phyloP scores from a whole-genome alignment of 805 yeast genomes.

The Ogataea glucozyma region DNA sequence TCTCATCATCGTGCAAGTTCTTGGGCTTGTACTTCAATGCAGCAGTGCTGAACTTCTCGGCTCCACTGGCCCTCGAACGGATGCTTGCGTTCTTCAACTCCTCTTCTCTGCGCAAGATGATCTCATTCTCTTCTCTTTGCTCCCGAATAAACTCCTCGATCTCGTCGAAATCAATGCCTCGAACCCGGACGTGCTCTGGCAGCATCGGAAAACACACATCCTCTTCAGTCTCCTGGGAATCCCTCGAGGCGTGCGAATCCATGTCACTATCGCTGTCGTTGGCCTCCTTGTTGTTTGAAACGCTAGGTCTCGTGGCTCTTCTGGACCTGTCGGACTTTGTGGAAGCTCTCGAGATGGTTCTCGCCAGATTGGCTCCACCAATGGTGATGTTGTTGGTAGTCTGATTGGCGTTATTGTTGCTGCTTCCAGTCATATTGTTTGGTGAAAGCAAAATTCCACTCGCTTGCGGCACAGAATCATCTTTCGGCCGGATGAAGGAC shows the following conservation, averaged over 20 bases:
- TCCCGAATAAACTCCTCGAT: constrained; percentile 77
- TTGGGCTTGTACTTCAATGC: constrained; percentile 66
- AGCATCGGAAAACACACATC: constrained; percentile 97
- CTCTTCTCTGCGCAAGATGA: constrained; percentile 37
- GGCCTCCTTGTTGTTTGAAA: constrained; percentile 18
- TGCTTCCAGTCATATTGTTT: neutral
- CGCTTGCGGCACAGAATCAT: constrained; percentile 29
- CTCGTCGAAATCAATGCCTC: constrained; percentile 89
- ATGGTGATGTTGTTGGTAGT: constrained; percentile 20
- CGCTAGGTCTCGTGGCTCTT: constrained; percentile 18
- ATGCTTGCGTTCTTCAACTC: constrained; percentile 27
- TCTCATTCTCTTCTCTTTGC: constrained; percentile 50
- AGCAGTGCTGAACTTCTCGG: constrained; percentile 45
- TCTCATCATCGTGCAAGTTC: constrained; percentile 17
- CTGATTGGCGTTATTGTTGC: constrained; percentile 7
- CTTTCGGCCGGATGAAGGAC: constrained; percentile 38
- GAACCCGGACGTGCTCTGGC: constrained; percentile 56
- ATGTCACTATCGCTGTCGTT: constrained; percentile 57
- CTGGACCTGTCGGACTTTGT: constrained; percentile 30
- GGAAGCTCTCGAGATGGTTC: constrained; percentile 35
- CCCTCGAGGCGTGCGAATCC: constrained; percentile 72
- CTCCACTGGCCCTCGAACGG: constrained; percentile 34
- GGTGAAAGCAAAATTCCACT: constrained; percentile 33
- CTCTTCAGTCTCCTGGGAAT: constrained; percentile 90
- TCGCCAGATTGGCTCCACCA: constrained; percentile 25